phyloP scores from a whole-genome alignment of 371 early-diverging fungal genomes.

The Polyrhizophydium stewartii region DNA sequence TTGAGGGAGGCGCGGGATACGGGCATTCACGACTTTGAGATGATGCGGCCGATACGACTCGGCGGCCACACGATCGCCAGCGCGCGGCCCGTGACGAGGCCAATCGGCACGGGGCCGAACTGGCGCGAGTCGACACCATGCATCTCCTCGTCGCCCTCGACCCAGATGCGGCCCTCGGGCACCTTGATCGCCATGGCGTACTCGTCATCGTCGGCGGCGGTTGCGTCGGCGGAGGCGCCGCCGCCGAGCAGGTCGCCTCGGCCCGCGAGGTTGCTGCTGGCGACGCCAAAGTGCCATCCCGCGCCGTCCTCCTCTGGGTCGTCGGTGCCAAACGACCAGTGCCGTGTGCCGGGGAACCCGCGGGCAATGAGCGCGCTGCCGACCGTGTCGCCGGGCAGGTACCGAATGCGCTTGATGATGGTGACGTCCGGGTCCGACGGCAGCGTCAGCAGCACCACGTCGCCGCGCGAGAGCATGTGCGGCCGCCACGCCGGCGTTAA shows the following conservation, averaged over 20 bases:
- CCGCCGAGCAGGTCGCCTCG: too few species aligned
- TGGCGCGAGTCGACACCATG: constrained; percentile 75
- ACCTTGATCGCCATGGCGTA: constrained; percentile 15
- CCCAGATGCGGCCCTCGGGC: constrained; percentile 51
- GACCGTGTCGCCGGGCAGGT: constrained; percentile 71
- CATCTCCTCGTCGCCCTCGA: constrained; percentile 73
- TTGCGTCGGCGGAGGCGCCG: too few species aligned
- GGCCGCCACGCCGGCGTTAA: constrained; percentile 21
- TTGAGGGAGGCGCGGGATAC: too few species aligned
- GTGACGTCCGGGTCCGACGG: constrained; percentile 59
- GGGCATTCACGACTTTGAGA: too few species aligned
- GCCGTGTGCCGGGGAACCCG: too few species aligned
- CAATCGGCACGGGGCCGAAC: constrained; percentile 82
- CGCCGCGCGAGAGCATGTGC: constrained; percentile 51
- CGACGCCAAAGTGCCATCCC: background rate
- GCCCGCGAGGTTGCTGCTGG: too few species aligned
- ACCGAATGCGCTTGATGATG: constrained; percentile 75
- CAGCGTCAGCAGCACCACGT: constrained; percentile 69
- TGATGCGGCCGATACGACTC: too few species aligned
- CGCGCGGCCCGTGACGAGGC: constrained; percentile 70
- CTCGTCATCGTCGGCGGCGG: too few species aligned
- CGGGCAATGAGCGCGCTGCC: too few species aligned
- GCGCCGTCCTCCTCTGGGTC: constrained; percentile 63
- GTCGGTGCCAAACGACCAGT: too few species aligned
- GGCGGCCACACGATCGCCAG: constrained; percentile 12